Evolutionary conservation across 306 rosid species (phyloP), one percentile per base, ranked within the genome.

Genomic region (Lupinus albus): DNA sequence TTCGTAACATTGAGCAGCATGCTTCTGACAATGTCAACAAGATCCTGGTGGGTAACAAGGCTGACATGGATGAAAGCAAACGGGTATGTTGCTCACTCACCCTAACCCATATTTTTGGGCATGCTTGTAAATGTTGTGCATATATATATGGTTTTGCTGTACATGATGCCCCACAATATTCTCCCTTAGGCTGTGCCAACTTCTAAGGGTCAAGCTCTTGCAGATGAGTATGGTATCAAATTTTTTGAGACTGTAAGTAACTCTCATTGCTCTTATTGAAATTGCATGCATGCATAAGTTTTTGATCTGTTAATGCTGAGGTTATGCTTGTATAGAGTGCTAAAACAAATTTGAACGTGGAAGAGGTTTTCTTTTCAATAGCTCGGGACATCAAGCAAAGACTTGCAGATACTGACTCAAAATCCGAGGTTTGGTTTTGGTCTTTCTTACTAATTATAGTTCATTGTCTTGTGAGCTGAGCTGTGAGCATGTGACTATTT

Each of bases 51-150:
- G 92, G 92, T 18, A 89, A 89, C 89, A 89, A 89, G 73, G 96
- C 96, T 76, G 96, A 89, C 77, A 89, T 89, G 96, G 96, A 89
- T 79, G 96, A 89, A 77, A 89, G 89, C 87, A 89, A 86, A 82
- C 81, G 96, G 88, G 96, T 89, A 63, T 18, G 87, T 61, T 60
- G 50, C 51, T 49, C 11, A 18, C 42, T 72, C 8, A 13, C 44
- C 41, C 30, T 25, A 25, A 25, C 30, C 30, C 4, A 38, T 78
- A 32, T 30, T 17, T 41, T 39, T 57, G 17, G 59, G 54, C 20
- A 38, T 25, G 35, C 45, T 21, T 61, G 17, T 35, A 13, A 14
- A 28, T 50, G 44, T 55, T 62, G 68, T 51, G 3, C 41, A 21
- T 61, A 8, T 50, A 8, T 50, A 17, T 36, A 25, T 25, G 72